A percentile compares a stretch with the other conserved stretches of the same genome.
Evolutionary conservation across 2,329 filamentous ascomycete genomes (phyloP).

Genomic region (Claviceps maximensis): DNA sequence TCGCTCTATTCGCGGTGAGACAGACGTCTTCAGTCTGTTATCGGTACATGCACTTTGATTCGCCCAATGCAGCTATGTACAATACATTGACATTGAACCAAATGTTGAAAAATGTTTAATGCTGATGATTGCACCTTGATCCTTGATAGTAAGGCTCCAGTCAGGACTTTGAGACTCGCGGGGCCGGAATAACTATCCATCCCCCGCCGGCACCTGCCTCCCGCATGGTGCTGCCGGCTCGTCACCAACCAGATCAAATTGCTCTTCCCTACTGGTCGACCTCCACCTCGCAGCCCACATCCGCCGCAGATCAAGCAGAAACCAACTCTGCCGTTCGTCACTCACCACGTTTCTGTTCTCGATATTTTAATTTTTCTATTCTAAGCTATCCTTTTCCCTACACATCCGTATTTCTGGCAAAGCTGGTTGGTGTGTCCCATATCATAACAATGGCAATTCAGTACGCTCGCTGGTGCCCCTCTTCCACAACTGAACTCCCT

Average conservation of each 20-base stretch:
- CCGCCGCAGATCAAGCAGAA: background rate
- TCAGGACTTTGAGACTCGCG: too few relatives aligned
- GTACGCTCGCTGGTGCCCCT: conserved; percentile 20
- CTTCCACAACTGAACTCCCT: background rate
- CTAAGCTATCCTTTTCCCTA: background rate
- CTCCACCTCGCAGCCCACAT: conserved; percentile 3
- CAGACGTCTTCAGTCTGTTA: too few relatives aligned
- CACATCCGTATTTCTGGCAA: conserved; percentile 4
- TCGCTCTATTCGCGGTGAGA: too few relatives aligned
- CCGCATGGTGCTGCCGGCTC: background rate
- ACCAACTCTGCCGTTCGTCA: background rate
- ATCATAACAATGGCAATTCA: conserved; percentile 29
- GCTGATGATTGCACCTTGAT: too few relatives aligned
- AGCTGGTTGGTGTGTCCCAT: conserved; percentile 10
- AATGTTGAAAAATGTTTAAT: too few relatives aligned
- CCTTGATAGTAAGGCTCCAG: too few relatives aligned
- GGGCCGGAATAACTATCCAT: background rate
- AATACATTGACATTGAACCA: too few relatives aligned
- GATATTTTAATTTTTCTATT: background rate
- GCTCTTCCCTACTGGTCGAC: background rate
- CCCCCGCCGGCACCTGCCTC: background rate
- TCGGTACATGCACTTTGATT: too few relatives aligned
- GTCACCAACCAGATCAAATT: background rate
- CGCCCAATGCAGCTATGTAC: too few relatives aligned
- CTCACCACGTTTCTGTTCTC: background rate